phyloP scores from a whole-genome alignment of 2,329 filamentous ascomycete species.

The Aspergillus latus region DNA sequence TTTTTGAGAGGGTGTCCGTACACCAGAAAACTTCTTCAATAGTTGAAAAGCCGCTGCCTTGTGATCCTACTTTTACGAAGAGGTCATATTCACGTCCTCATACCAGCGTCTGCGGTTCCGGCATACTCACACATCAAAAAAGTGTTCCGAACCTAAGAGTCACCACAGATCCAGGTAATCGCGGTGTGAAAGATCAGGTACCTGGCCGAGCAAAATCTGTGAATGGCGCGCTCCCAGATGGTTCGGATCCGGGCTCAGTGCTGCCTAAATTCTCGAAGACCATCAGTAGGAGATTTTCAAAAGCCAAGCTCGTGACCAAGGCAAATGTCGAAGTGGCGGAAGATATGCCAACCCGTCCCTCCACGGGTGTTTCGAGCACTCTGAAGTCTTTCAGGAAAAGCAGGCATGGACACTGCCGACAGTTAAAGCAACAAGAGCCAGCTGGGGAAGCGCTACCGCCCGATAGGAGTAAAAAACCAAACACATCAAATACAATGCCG shows the following conservation, averaged over 20 bases:
- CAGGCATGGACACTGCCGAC: conserved; percentile 16
- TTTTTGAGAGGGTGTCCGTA: conserved; percentile 23
- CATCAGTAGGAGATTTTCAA: conserved; percentile 28
- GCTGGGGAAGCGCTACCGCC: conserved; percentile 11
- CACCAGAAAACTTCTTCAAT: conserved; percentile 1
- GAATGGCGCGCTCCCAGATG: conserved; percentile 19
- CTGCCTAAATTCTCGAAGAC: conserved; percentile 20
- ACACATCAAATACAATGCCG: conserved; percentile 9
- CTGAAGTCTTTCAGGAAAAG: conserved; percentile 23
- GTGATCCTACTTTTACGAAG: conserved; percentile 23
- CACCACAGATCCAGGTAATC: conserved; percentile 9
- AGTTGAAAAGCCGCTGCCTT: conserved; percentile 34
- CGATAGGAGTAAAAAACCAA: conserved; percentile 12
- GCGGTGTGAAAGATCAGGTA: conserved; percentile 10
- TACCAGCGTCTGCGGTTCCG: conserved; percentile 12
- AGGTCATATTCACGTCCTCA: conserved; percentile 13
- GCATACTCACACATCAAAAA: conserved; percentile 16
- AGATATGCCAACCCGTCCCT: conserved; percentile 21
- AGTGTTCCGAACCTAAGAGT: conserved; percentile 21
- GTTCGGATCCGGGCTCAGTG: conserved; percentile 13
- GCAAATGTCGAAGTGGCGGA: conserved; percentile 19
- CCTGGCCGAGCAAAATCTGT: conserved; percentile 26
- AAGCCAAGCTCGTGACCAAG: conserved; percentile 22
- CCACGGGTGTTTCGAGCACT: conserved; percentile 28
- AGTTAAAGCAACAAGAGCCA: background rate